Evolutionary conservation across 352 stramenopile species (phyloP), one percentile per base, ranked within the genome.

Genomic region (Phytopythium sindhum): DNA sequence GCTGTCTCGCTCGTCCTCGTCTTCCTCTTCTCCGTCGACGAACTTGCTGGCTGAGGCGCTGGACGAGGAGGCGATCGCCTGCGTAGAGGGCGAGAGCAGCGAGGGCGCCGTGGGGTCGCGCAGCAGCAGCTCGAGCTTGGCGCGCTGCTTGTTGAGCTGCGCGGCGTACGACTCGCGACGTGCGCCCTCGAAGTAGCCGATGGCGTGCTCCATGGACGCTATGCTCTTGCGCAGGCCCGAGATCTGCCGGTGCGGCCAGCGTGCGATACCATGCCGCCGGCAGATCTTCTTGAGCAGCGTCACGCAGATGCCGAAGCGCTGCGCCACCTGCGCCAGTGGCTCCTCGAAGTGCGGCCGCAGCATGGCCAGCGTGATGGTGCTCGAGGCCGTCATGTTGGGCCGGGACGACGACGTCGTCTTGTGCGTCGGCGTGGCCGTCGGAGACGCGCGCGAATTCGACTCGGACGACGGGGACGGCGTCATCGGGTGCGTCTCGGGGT

Each of bases 281-380:
- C 87, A 95, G 61, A 93, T 91, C 57, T 94, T 94, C 75, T 94
- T 95, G 15, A 95, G 73, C 28, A 95, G 65, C 29, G 87, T 95
- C 19, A 91, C 82, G 56, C 87, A 94, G 65, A 95, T 93, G 21
- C 87, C 82, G 61, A 95, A 93, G 31, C 55, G 61, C 60, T 89
- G 75, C 1, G 85, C 85, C 42, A 95, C 85, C 55, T 91, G 83
- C 29, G 81, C 84, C 42, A 95, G 65, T 19, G 87, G 87, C 67
- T 91, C 81, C 69, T 95, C 87, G 68, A 95, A 95, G 67, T 95
- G 81, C 23, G 83, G 87, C 21, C 81, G 81, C 55, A 95, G 69
- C 73, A 89, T 91, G 60, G 88, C 81, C 35, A 93, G 76, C 54
- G 85, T 95, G 65, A 95, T 93, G 61, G 71, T 89, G 66, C 78